Conservation (phyloP, 768 basidiomycete genomes). For the Pleurotus pulmonarius region DNA sequence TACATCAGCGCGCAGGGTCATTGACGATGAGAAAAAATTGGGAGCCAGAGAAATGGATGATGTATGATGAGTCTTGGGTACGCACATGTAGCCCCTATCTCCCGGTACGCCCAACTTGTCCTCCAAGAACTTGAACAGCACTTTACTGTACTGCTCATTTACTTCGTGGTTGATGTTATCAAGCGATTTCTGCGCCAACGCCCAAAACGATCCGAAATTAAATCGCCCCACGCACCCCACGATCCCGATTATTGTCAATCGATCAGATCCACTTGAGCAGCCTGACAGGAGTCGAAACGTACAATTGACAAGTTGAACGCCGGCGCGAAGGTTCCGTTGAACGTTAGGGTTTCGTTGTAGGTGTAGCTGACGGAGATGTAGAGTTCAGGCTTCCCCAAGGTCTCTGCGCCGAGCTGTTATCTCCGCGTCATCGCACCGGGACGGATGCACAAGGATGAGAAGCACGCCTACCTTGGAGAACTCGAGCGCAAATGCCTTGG, state of each 20-base stretch:
- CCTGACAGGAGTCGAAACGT: constrained; percentile 18
- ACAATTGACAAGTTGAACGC: constrained; percentile 60
- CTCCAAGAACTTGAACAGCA: constrained; percentile 51
- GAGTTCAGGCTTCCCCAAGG: constrained; percentile 50
- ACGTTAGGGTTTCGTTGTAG: constrained; percentile 59
- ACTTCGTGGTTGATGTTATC: constrained; percentile 45
- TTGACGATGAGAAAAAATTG: not conserved
- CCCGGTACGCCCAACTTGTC: constrained; percentile 45
- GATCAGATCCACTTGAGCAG: too few relatives aligned
- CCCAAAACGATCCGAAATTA: not conserved
- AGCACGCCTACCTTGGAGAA: constrained; percentile 49
- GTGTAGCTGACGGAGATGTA: constrained; percentile 52
- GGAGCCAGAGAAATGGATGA: not conserved
- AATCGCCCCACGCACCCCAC: not conserved
- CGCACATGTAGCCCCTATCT: constrained; percentile 61
- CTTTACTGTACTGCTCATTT: constrained; percentile 53
- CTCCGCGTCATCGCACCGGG: not conserved
- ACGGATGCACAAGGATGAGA: not conserved
- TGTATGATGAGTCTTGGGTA: not conserved
- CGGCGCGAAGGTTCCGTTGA: constrained; percentile 61
- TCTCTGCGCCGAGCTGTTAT: constrained; percentile 46
- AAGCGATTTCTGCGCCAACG: constrained; percentile 43
- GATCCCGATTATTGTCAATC: not conserved
- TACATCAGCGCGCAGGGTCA: not conserved
- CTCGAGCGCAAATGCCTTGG: constrained; percentile 41